Conservation (phyloP, 768 basidiomycete species). For the Trametes cinnabarina region DNA sequence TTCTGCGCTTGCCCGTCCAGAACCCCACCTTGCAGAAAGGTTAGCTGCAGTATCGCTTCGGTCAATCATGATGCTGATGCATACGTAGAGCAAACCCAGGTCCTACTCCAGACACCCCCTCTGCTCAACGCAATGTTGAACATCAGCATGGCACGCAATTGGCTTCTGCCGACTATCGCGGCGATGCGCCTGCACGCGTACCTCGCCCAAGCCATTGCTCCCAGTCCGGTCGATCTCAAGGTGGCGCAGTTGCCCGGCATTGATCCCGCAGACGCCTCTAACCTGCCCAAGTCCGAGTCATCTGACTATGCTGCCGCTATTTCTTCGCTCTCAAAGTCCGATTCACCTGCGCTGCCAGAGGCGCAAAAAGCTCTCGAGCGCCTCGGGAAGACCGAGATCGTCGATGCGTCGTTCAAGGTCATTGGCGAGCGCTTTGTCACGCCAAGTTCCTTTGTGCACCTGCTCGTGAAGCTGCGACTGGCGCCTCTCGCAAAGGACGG, state of each 20-base stretch:
- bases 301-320: slow-evolving; percentile 43
- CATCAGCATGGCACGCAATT: slow-evolving; percentile 82
- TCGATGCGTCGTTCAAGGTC: slow-evolving; percentile 85
- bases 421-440: slow-evolving; percentile 88
- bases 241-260: slow-evolving; percentile 83
- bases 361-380: slow-evolving; percentile 63
- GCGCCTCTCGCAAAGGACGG: slow-evolving; percentile 37
- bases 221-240: slow-evolving; percentile 42
- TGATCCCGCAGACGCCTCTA: slow-evolving; percentile 47
- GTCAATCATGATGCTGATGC: neutral
- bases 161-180: slow-evolving; percentile 77
- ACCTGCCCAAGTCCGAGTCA: slow-evolving; percentile 29
- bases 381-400: slow-evolving; percentile 77
- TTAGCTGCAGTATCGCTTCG: slow-evolving; percentile 34
- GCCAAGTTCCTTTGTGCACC: slow-evolving; percentile 83
- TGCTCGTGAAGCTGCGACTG: slow-evolving; percentile 81
- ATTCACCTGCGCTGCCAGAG: slow-evolving; percentile 47
- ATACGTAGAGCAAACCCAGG: slow-evolving; percentile 59
- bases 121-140: slow-evolving; percentile 79
- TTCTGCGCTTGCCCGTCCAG: slow-evolving; percentile 62
- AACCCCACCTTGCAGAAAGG: slow-evolving; percentile 59
- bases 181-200: slow-evolving; percentile 82
- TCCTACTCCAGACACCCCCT: slow-evolving; percentile 70
- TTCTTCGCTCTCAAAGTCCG: slow-evolving; percentile 47
- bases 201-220: slow-evolving; percentile 79